phyloP scores from a whole-genome alignment of 2,329 filamentous ascomycete species.

The Fusarium ramigenum region DNA sequence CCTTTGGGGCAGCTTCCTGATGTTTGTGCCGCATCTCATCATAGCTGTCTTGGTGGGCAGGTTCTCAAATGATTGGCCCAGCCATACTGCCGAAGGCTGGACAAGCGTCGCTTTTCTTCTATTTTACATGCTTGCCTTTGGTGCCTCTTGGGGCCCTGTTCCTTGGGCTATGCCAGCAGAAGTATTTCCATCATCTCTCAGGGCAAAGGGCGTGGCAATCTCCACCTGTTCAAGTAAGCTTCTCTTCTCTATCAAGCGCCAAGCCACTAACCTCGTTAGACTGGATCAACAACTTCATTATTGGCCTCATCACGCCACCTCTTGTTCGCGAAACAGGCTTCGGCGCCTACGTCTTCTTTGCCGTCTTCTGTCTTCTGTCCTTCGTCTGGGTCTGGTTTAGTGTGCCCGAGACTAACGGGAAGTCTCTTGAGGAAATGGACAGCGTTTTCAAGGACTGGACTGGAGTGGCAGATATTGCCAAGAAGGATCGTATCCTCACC shows the following conservation, averaged over 20 bases:
- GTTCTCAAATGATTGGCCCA: conserved; percentile 38
- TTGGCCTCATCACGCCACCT: conserved; percentile 50
- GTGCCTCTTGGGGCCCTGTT: conserved; percentile 65
- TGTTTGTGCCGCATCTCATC: conserved; percentile 42
- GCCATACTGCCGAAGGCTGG: conserved; percentile 42
- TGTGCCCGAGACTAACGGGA: conserved; percentile 66
- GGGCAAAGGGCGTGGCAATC: conserved; percentile 71
- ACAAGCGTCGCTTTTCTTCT: conserved; percentile 47
- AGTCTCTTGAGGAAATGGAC: conserved; percentile 65
- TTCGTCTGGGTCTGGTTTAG: conserved; percentile 59
- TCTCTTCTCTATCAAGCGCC: accelerated
- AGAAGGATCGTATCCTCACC: not conserved
- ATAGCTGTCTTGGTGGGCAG: conserved; percentile 42
- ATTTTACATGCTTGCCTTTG: conserved; percentile 68
- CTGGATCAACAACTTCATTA: conserved; percentile 72
- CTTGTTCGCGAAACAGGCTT: conserved; percentile 61
- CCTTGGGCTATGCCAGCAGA: conserved; percentile 62
- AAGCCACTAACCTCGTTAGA: conserved; percentile 40
- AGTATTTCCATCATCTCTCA: conserved; percentile 68
- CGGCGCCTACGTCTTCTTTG: conserved; percentile 68
- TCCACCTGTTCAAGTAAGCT: conserved; percentile 60
- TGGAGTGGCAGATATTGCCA: conserved; percentile 31
- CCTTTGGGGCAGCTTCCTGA: conserved; percentile 38
- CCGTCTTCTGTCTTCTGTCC: conserved; percentile 67
- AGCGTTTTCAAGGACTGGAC: conserved; percentile 44